Evolutionary conservation across 2,329 filamentous ascomycete species (phyloP), one percentile per base, ranked within the genome.

Genomic region (Thielaviopsis ethacetica): DNA sequence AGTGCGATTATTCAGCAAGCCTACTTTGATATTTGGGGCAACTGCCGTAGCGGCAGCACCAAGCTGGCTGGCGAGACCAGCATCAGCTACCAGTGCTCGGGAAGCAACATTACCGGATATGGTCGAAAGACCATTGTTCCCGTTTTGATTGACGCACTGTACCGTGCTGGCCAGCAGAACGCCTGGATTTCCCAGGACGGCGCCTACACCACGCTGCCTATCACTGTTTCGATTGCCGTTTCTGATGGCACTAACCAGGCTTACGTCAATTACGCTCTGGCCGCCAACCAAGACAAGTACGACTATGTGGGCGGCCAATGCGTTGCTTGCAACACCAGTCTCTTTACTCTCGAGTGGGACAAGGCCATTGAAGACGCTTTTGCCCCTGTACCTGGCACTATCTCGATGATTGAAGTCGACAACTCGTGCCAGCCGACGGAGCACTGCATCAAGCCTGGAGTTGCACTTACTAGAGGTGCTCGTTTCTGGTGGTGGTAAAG

Each of bases 1-100:
- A 44, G 34, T n/a, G 21, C 55, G 5, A 51, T 61, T 10, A 19
- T 61, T 19, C 54, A 61, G 52, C 47, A 58, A n/a, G 59, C 54
- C 9, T 30, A 51, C 15, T 51, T 55, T 26, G 55, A 61, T 27
- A 61, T 61, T 24, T 61, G 59, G 55, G 59, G 59, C 10, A 61
- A 61, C 21, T 58, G 59, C 53, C 26, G 17, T 24, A 21, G 27
- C 10, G 56, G 34, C 17, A 51, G n/a, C 44, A n/a, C 34, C 7
- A 19, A 44, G 13, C 24, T 60, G 5, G 44, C 53, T 21, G 47
- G 34, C 27, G 38, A 55, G 4, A 56, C 54, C 6, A 53, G 26
- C n/a, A 61, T 58, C 13, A 27, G 19, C 15, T 61, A 54, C 50
- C 59, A 53, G 19, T 61, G 59, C n/a, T 55, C 51, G 7, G 53